Evolutionary conservation across 306 rosid species (phyloP).

Genomic region (Citrullus colocynthis): DNA sequence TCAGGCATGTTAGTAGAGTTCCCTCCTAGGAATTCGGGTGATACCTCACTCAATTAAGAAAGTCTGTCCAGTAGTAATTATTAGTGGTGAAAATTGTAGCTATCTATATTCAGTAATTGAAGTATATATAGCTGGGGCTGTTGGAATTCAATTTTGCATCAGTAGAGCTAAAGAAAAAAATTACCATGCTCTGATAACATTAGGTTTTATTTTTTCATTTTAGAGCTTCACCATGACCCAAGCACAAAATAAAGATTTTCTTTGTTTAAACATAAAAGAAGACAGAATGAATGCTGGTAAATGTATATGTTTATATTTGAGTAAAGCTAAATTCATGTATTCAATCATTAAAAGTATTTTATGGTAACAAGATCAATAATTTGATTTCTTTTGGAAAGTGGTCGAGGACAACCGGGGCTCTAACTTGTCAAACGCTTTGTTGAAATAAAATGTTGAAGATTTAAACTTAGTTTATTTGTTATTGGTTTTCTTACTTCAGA

Average conservation of each 20-base stretch:
- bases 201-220: not conserved
- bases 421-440: not conserved
- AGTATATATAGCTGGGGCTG: not conserved
- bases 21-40: slow-evolving; percentile 7
- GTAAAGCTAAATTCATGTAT: not conserved
- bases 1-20: slow-evolving; percentile 51
- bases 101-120: not conserved
- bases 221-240: not conserved
- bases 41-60: not conserved
- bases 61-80: not conserved
- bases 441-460: not conserved
- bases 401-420: not conserved
- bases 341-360: not conserved
- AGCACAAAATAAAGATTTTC: not conserved
- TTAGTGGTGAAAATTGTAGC: not conserved
- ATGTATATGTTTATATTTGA: not conserved
- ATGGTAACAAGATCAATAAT: not conserved
- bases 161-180: not conserved
- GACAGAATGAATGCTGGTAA: not conserved
- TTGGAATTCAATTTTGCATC: not conserved
- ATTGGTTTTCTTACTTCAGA: slow-evolving; percentile 27
- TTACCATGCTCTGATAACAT: not conserved
- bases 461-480: not conserved
- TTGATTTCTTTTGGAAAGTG: not conserved
- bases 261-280: not conserved